Percentiles rank a stretch among this genome's conserved stretches.
Conservation (phyloP, 768 basidiomycete genomes). For the Lactarius vividus region DNA sequence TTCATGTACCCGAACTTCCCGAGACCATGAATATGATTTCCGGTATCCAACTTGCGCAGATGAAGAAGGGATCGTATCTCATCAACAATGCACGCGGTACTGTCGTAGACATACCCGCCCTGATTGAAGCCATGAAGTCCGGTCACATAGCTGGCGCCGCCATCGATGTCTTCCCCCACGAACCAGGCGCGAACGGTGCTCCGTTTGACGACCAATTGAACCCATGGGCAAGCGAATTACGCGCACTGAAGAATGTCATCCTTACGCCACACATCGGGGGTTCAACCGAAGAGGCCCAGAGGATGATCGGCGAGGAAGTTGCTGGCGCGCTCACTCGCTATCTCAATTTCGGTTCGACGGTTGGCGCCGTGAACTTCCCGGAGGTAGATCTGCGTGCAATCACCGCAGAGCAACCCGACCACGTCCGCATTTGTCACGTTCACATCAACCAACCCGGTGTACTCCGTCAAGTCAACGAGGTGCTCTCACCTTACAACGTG, state of each 20-base stretch:
- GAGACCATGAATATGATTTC: conserved; percentile 97
- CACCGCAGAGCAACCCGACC: conserved; percentile 71
- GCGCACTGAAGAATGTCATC: conserved; percentile 83
- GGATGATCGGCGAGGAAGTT: conserved; percentile 96
- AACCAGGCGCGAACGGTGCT: conserved; percentile 89
- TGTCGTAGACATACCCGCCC: conserved; percentile 92
- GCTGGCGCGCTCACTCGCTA: conserved; percentile 81
- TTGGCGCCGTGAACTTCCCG: conserved; percentile 98
- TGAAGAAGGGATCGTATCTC: conserved; percentile 94
- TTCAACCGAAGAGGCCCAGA: conserved; percentile 97
- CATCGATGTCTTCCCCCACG: conserved; percentile 91
- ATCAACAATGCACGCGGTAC: conserved; percentile 97
- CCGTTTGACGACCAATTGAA: conserved; percentile 89
- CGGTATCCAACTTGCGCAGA: conserved; percentile 67
- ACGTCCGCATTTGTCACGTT: conserved; percentile 91
- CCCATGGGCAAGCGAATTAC: conserved; percentile 73
- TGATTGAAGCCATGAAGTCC: conserved; percentile 77
- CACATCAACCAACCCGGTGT: conserved; percentile 97
- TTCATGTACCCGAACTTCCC: conserved; percentile 94
- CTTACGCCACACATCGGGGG: conserved; percentile 99
- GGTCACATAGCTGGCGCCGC: conserved; percentile 89
- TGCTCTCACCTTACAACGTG: conserved; percentile 92
- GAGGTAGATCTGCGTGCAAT: conserved; percentile 96
- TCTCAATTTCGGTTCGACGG: conserved; percentile 85
- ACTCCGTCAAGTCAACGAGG: conserved; percentile 91